A percentile compares a stretch with the other conserved stretches of the same genome.
phyloP scores from a whole-genome alignment of 73 alveolate genomes.

The Effrenium voratum region DNA sequence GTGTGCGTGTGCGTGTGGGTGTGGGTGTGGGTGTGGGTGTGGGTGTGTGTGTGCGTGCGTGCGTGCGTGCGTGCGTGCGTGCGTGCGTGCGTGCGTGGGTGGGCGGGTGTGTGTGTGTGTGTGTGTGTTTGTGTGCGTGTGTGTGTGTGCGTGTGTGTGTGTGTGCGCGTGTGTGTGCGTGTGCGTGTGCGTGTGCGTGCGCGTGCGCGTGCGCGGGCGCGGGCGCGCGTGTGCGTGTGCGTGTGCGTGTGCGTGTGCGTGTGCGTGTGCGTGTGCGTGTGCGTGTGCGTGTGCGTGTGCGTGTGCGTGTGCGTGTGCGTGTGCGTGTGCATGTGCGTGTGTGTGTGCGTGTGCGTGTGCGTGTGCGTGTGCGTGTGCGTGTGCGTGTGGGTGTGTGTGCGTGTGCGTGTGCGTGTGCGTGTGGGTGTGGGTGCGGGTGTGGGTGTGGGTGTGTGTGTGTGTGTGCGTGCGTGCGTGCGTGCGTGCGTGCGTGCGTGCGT shows the following conservation, averaged over 20 bases:
- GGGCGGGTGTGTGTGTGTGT: background rate
- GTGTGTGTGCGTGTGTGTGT: background rate
- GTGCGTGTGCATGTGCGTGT: constrained; percentile 32
- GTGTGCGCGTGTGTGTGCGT: background rate
- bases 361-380: constrained; percentile 49
- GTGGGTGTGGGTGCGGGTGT: constrained; percentile 41
- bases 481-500: constrained; percentile 38
- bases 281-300: constrained; percentile 41
- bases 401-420: constrained; percentile 50
- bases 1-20: background rate
- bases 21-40: background rate
- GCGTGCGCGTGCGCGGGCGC: background rate
- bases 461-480: constrained; percentile 42
- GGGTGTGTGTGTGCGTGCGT: background rate
- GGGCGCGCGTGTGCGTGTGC: constrained; percentile 5
- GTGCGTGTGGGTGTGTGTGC: constrained; percentile 48
- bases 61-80: background rate
- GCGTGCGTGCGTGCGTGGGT: background rate
- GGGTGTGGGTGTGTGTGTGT: constrained; percentile 50
- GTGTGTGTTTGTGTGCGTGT: background rate
- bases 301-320: constrained; percentile 25
- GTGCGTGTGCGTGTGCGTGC: background rate
- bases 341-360: constrained; percentile 48
- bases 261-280: constrained; percentile 40
- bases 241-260: constrained; percentile 32